Evolutionary conservation across 2,329 filamentous ascomycete species (phyloP).

Genomic region (Phyllosticta capitalensis): DNA sequence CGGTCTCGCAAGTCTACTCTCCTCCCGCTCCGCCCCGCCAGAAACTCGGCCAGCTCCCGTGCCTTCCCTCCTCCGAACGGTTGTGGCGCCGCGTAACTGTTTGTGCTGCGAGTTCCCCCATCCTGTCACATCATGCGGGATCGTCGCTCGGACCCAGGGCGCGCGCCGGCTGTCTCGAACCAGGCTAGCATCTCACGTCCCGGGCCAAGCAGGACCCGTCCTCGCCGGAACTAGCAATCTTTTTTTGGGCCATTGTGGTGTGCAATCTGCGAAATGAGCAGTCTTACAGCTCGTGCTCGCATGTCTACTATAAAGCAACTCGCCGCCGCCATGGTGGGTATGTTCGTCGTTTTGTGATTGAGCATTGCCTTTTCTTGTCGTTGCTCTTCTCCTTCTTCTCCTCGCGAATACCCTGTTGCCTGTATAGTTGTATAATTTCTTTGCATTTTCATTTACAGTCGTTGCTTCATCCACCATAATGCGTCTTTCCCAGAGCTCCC

Average conservation of each 20-base stretch:
- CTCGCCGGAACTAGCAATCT: not conserved
- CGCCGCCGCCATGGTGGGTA: not conserved
- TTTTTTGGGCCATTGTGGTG: not conserved
- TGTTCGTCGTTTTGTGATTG: not conserved
- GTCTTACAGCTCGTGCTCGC: not conserved
- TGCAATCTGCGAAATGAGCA: not conserved
- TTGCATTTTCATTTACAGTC: not conserved
- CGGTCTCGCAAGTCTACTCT: not conserved
- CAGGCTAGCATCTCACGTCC: not conserved
- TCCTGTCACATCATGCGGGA: not conserved
- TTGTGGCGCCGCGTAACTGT: not conserved
- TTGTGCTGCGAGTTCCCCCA: not conserved
- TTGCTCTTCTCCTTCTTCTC: not conserved
- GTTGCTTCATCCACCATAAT: not conserved
- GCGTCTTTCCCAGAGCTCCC: slow-evolving; percentile 1
- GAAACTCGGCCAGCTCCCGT: not conserved
- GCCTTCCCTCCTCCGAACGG: not conserved
- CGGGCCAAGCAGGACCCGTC: not conserved
- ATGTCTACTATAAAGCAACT: not conserved
- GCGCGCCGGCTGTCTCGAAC: not conserved
- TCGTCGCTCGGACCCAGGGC: not conserved
- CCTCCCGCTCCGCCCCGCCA: not conserved
- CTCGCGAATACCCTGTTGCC: not conserved
- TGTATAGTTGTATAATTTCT: not conserved
- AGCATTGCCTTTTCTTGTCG: not conserved